Conservation (phyloP, 345 rosid genomes). For the Lepidium africanum region DNA sequence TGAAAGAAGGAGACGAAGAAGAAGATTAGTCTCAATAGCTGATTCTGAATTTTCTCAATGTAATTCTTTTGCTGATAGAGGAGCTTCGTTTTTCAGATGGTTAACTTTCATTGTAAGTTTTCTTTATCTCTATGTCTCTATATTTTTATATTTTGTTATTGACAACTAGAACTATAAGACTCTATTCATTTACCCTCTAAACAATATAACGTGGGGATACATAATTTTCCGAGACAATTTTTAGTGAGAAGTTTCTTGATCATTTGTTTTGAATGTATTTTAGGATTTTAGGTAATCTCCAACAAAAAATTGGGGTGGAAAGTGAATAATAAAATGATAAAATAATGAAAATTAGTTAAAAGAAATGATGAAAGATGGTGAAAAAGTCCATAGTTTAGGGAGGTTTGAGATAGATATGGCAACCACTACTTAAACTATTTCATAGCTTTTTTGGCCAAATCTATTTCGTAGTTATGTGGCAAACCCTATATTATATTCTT, state of each 20-base stretch:
- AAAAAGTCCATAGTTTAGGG: slow-evolving; percentile 7
- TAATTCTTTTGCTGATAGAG: slow-evolving; percentile 39
- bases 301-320: background rate
- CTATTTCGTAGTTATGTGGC: slow-evolving; percentile 21
- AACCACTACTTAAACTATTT: slow-evolving; percentile 21
- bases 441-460: slow-evolving; percentile 20
- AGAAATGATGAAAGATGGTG: slow-evolving; percentile 11
- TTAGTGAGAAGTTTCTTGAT: background rate
- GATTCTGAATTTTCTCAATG: slow-evolving; percentile 29
- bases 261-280: background rate
- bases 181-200: too few relatives aligned
- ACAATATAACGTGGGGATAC: too few relatives aligned
- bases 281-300: background rate
- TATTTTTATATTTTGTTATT: too few relatives aligned
- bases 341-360: slow-evolving; percentile 10
- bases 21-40: slow-evolving; percentile 13
- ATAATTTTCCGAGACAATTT: too few relatives aligned
- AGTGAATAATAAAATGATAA: background rate
- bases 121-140: background rate
- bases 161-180: too few relatives aligned
- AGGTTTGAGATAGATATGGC: slow-evolving; percentile 22
- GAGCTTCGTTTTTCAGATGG: slow-evolving; percentile 48
- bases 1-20: slow-evolving; percentile 21
- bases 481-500: background rate
- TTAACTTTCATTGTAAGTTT: slow-evolving; percentile 57